A percentile compares a stretch with the other conserved stretches of the same genome.
Evolutionary conservation across 345 rosid genomes (phyloP).

Genomic region (Aethionema arabicum): DNA sequence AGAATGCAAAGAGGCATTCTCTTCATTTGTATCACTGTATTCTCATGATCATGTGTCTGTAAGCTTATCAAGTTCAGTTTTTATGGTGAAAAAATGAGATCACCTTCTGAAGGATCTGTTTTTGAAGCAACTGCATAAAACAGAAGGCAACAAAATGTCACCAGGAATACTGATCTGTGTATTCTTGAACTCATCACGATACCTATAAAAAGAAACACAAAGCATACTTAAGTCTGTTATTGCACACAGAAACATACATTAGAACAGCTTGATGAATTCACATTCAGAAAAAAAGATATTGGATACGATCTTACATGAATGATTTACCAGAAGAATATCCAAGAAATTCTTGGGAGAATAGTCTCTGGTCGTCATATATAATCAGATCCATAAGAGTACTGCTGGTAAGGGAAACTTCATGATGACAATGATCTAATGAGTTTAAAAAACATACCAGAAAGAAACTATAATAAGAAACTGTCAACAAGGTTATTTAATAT

Average conservation of each 20-base stretch:
- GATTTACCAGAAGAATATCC: constrained; percentile 23
- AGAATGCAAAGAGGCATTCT: constrained; percentile 8
- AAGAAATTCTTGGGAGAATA: constrained; percentile 18
- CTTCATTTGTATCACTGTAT: not conserved
- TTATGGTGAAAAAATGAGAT: constrained; percentile 7
- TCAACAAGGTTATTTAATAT: constrained; percentile 20
- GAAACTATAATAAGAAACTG: constrained; percentile 17
- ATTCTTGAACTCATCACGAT: constrained; percentile 26
- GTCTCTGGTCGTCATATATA: constrained; percentile 11
- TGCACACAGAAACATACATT: constrained; percentile 18
- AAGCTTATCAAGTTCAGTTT: constrained; percentile 4
- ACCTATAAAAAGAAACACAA: constrained; percentile 26
- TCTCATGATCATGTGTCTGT: not conserved
- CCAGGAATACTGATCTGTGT: constrained; percentile 34
- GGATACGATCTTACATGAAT: constrained; percentile 12
- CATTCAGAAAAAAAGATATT: constrained; percentile 14
- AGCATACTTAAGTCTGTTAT: constrained; percentile 8
- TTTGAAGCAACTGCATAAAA: constrained; percentile 36
- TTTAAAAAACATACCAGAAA: constrained; percentile 33
- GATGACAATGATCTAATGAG: constrained; percentile 30
- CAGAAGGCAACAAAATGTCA: constrained; percentile 38
- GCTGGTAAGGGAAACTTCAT: constrained; percentile 10
- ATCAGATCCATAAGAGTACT: constrained; percentile 13
- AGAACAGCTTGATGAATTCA: constrained; percentile 22
- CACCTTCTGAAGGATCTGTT: constrained; percentile 67